Percentiles rank a stretch among this genome's conserved stretches.
These are phyloP conservation scores for Penicillium expansum DNA, from an alignment of 2,329 filamentous ascomycete genomes.

Conservation along the genomic window DNA sequence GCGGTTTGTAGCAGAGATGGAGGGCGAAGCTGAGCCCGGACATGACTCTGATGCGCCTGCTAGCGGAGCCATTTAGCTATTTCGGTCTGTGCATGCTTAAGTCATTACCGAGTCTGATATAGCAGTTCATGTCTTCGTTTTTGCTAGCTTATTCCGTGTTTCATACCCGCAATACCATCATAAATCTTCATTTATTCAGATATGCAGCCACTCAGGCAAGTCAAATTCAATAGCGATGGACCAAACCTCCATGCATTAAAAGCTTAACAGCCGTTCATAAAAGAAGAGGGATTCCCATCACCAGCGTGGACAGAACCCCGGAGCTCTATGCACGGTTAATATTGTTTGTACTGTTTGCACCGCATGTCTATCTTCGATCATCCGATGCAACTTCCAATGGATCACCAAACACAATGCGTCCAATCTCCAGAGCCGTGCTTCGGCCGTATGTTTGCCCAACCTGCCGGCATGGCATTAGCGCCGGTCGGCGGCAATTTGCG, in stretches of 20 bases:
- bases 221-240: not conserved
- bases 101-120: slow-evolving; percentile 8
- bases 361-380: slow-evolving; percentile 13
- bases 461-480: slow-evolving; percentile 32
- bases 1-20: slow-evolving; percentile 82
- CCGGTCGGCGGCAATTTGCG: slow-evolving; percentile 32
- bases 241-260: not conserved
- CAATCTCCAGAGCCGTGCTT: slow-evolving; percentile 30
- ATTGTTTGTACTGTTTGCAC: slow-evolving; percentile 28
- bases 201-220: not conserved
- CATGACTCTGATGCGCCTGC: slow-evolving; percentile 24
- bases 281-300: not conserved
- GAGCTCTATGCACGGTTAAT: not conserved
- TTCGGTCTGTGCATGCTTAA: not conserved
- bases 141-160: slow-evolving; percentile 18
- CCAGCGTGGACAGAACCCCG: not conserved
- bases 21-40: slow-evolving; percentile 53
- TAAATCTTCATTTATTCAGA: not conserved
- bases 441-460: slow-evolving; percentile 43
- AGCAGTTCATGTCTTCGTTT: slow-evolving; percentile 14
- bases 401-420: slow-evolving; percentile 33
- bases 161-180: slow-evolving; percentile 24
- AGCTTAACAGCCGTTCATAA: not conserved
- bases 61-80: slow-evolving; percentile 16
- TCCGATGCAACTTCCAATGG: slow-evolving; percentile 12